Base-by-base conservation (phyloP, 495 filamentous ascomycete genomes). In the Tuber melanosporum region DNA sequence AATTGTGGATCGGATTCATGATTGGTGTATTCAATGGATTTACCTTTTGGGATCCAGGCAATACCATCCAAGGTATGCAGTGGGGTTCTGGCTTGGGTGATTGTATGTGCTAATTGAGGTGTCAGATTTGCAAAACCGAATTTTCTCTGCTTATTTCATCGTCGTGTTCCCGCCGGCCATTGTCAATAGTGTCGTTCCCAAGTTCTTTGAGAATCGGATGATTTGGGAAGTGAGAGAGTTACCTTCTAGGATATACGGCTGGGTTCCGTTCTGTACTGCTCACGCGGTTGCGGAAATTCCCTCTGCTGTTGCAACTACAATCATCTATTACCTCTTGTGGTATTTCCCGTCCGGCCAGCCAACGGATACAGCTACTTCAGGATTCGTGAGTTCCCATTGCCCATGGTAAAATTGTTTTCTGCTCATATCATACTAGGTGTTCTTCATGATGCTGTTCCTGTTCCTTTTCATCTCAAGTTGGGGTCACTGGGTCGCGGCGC, bases 401-500 rank as follows among this genome's bases (percentile, higher is more conserved):
- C 14, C 3, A 10, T 5, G n/a, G 52, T 15, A 1, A 15, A 15
- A 6, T 26, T 14, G 22, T 26, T 3, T 26, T 62, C n/a, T 0
- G 10, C 52, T 62, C 10, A 62, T 20, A 12, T 8, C 49, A 32
- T 62, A 93, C 72, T 94, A 95, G 83, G 89, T 92, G 71, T 96
- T 92, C 87, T 85, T 95, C 32, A 94, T 95, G 92, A 90, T 88
- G 10, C 85, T 95, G 80, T 87, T 94, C 0, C 93, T 94, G 86
- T 93, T 91, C 87, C 85, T 95, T 44, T 95, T 95, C 87, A 87
- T 89, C 78, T 87, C 89, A 9, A 90, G 88, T 76, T 94, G 92
- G 91, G 92, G 93, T 41, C 93, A 95, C 81, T 94, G 91, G 91
- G 93, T 94, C 78, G 91, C 90, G 81, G 91, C 93, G 7, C 92